Conservation (phyloP, 306 rosid species). For the Ochetophila trinervis region DNA sequence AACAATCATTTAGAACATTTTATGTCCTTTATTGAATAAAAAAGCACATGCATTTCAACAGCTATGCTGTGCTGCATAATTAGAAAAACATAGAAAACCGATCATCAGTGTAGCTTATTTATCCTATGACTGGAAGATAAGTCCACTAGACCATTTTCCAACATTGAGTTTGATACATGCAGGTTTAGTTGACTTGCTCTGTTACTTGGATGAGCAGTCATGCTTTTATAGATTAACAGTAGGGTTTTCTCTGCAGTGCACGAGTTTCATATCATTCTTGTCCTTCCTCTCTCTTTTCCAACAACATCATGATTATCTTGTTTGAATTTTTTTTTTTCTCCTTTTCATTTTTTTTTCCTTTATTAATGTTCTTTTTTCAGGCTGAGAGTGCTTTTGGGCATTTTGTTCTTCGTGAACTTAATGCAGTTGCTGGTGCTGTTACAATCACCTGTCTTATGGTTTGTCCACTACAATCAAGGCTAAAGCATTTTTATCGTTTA, state of each 20-base stretch:
- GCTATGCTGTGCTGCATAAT: not conserved
- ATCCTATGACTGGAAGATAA: not conserved
- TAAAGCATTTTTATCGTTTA: conserved; percentile 10
- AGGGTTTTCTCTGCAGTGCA: not conserved
- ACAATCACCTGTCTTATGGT: conserved; percentile 94
- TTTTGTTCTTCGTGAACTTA: conserved; percentile 67
- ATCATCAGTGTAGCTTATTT: not conserved
- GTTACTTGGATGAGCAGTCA: not conserved
- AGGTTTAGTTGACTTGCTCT: not conserved
- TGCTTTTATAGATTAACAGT: not conserved
- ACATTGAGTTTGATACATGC: not conserved
- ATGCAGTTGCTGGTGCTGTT: conserved; percentile 80
- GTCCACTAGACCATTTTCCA: not conserved
- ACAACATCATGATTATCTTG: not conserved
- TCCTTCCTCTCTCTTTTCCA: not conserved
- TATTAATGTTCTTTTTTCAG: conserved; percentile 48
- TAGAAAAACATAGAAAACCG: not conserved
- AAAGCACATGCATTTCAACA: not conserved
- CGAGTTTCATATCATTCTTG: not conserved
- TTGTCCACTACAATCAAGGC: conserved; percentile 20
- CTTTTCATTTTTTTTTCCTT: not conserved
- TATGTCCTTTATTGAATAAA: not conserved
- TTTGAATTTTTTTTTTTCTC: not conserved
- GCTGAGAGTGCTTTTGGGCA: conserved; percentile 52
- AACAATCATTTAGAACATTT: not conserved